These are phyloP conservation scores for Hura crepitans DNA, from an alignment of 441 rosid genomes.

Conservation along the genomic window DNA sequence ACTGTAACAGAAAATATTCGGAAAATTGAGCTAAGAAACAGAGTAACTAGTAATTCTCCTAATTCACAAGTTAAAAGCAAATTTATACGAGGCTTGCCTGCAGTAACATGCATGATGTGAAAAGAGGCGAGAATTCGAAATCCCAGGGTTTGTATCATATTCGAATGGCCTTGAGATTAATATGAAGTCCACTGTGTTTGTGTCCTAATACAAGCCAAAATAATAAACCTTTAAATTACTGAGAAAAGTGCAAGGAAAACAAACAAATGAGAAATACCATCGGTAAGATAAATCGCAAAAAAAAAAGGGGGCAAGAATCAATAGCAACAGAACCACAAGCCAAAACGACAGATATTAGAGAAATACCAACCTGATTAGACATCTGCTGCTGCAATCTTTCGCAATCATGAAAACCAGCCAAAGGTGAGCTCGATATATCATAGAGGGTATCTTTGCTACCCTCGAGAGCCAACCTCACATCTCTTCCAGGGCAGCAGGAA, in stretches of 20 bases:
- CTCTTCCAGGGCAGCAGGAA: conserved; percentile 39
- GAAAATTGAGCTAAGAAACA: not conserved
- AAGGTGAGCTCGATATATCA: conserved; percentile 58
- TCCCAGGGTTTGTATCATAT: conserved; percentile 35
- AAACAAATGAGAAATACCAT: not conserved
- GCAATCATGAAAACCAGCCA: conserved; percentile 66
- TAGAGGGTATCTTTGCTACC: conserved; percentile 39
- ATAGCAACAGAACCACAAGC: not conserved
- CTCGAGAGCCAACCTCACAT: conserved; percentile 48
- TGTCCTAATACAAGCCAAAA: conserved; percentile 47
- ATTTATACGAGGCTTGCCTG: conserved; percentile 45
- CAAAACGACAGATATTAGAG: not conserved
- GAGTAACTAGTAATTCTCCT: not conserved
- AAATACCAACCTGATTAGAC: conserved; percentile 51
- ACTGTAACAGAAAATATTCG: conserved; percentile 17
- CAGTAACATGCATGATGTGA: conserved; percentile 81
- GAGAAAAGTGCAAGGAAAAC: conserved; percentile 2
- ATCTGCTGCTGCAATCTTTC: conserved; percentile 64
- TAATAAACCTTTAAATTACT: conserved; percentile 9
- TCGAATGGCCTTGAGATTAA: conserved; percentile 50
- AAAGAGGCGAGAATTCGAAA: conserved; percentile 40
- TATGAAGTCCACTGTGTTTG: conserved; percentile 63
- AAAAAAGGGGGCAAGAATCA: not conserved
- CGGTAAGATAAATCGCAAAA: not conserved
- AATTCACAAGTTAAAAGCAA: conserved; percentile 4